phyloP scores from a whole-genome alignment of 495 filamentous ascomycete genomes.

The Aspergillus affinis region DNA sequence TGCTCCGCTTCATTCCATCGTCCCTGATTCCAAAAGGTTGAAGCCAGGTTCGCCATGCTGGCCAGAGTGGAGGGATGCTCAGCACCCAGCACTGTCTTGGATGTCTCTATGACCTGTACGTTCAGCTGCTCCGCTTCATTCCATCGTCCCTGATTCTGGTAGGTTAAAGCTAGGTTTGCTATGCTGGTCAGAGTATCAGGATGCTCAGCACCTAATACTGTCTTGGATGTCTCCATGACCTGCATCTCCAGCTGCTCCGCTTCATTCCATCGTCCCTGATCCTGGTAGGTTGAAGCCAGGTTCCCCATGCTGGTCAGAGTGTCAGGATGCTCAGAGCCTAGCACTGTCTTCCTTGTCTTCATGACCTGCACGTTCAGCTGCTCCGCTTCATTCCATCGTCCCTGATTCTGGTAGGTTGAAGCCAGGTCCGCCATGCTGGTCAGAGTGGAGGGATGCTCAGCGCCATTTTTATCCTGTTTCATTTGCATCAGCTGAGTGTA shows the following conservation, averaged over 20 bases:
- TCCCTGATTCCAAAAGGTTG: slow-evolving; percentile 13
- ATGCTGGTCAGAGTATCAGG: too few species aligned
- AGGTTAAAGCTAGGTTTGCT: too few species aligned
- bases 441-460: slow-evolving; percentile 19
- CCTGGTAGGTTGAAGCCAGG: slow-evolving; percentile 13
- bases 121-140: slow-evolving; percentile 29
- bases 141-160: neutral
- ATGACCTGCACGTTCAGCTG: too few species aligned
- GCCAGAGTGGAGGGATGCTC: slow-evolving; percentile 25
- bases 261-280: slow-evolving; percentile 25
- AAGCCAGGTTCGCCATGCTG: slow-evolving; percentile 26
- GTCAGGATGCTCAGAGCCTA: slow-evolving; percentile 9
- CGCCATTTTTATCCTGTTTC: too few species aligned
- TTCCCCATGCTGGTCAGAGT: slow-evolving; percentile 27
- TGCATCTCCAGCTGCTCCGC: slow-evolving; percentile 28
- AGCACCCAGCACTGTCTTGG: slow-evolving; percentile 19
- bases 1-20: slow-evolving; percentile 1
- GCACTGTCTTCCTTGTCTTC: slow-evolving; percentile 5
- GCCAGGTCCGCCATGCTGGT: slow-evolving; percentile 23
- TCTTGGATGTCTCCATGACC: slow-evolving; percentile 13
- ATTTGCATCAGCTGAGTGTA: too few species aligned
- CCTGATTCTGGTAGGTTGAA: slow-evolving; percentile 14
- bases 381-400: slow-evolving; percentile 31
- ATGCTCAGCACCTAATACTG: neutral
- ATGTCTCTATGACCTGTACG: too few species aligned